phyloP scores from a whole-genome alignment of 805 yeast species.

The Blastobotrys americana region DNA sequence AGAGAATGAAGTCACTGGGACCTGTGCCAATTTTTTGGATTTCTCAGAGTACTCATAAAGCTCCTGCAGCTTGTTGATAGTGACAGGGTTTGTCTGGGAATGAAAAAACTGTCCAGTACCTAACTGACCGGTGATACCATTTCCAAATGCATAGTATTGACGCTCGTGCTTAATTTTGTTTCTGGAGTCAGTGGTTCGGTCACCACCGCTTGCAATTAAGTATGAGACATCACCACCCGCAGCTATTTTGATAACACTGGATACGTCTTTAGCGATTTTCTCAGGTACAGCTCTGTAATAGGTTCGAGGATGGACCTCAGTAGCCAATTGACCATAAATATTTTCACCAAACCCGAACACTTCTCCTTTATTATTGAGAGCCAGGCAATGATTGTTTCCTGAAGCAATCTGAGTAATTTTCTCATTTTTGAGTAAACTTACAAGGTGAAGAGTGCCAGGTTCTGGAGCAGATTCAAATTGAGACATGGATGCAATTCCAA shows the following conservation, averaged over 20 bases:
- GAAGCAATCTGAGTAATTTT: constrained; percentile 54
- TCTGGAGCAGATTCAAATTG: constrained; percentile 53
- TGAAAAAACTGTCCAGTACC: constrained; percentile 75
- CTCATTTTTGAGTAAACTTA: constrained; percentile 47
- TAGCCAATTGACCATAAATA: constrained; percentile 76
- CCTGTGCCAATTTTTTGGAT: constrained; percentile 34
- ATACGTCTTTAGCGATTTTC: constrained; percentile 34
- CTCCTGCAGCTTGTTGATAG: constrained; percentile 42
- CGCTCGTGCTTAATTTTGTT: too few species aligned
- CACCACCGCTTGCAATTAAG: constrained; percentile 30
- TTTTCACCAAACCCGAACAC: constrained; percentile 87
- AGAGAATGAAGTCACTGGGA: constrained; percentile 46
- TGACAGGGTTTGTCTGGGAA: constrained; percentile 60
- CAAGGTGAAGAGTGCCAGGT: constrained; percentile 44
- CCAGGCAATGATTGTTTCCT: constrained; percentile 69
- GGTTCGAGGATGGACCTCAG: constrained; percentile 55
- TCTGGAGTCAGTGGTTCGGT: constrained; percentile 21
- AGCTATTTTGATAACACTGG: constrained; percentile 36
- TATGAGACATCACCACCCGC: constrained; percentile 67
- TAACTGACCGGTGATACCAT: constrained; percentile 77
- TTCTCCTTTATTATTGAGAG: constrained; percentile 55
- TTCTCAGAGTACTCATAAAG: constrained; percentile 51
- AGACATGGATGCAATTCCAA: constrained; percentile 67
- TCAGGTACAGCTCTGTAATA: constrained; percentile 67
- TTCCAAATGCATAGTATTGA: constrained; percentile 60